Evolutionary conservation across 169 alveolate species (phyloP).

Genomic region (Pseudocohnilembus persalinus): DNA sequence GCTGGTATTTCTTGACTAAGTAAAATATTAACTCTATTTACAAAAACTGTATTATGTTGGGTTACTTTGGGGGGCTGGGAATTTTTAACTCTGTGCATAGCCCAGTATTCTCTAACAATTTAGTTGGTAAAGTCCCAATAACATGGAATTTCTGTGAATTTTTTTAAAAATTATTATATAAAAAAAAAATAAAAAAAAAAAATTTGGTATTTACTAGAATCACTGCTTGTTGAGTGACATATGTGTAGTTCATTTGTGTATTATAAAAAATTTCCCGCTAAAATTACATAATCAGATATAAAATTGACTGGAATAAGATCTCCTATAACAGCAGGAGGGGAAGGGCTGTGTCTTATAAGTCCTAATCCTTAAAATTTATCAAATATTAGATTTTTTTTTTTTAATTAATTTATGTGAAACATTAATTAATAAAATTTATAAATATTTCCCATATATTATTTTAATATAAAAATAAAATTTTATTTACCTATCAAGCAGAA

Average conservation of each 20-base stretch:
- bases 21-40: slow-evolving; percentile 6
- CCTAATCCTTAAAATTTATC: neutral
- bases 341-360: neutral
- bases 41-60: slow-evolving; percentile 10
- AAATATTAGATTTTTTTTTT: neutral
- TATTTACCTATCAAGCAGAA: neutral
- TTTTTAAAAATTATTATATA: no score
- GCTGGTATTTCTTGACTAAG: neutral
- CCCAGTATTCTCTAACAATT: neutral
- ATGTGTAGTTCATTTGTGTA: neutral
- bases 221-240: neutral
- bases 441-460: no score
- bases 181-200: no score
- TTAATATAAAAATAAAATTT: no score
- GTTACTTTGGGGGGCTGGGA: neutral
- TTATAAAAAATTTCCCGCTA: neutral
- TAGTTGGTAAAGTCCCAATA: neutral
- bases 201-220: neutral
- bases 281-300: neutral
- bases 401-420: no score
- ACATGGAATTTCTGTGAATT: neutral
- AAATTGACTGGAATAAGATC: neutral
- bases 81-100: neutral
- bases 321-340: neutral
- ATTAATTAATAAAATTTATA: no score